These are phyloP conservation scores for Trypanosoma congolense DNA, from an alignment of 208 protist genomes.

Conservation along the genomic window DNA sequence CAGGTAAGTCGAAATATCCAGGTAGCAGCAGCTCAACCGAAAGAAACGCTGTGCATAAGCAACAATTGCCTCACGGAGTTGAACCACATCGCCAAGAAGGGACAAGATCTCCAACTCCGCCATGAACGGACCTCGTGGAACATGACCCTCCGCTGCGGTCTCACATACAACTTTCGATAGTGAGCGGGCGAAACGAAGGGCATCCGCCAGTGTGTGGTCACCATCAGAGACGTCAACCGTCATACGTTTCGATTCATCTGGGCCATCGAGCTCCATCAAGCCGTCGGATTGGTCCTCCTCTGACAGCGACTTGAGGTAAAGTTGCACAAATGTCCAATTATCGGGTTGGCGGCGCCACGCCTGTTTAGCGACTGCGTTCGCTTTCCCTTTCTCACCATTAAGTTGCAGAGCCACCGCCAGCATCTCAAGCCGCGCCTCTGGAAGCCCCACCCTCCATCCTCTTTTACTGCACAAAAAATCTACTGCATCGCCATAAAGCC, in stretches of 20 bases:
- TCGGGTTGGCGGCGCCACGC: constrained; percentile 61
- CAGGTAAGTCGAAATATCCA: constrained; percentile 82
- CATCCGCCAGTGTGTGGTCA: constrained; percentile 41
- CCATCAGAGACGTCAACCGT: constrained; percentile 32
- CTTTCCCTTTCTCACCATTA: constrained; percentile 32
- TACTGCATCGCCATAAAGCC: constrained; percentile 46
- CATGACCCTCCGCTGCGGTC: constrained; percentile 27
- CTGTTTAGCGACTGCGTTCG: constrained; percentile 55
- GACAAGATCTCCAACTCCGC: constrained; percentile 67
- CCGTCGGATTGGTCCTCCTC: constrained; percentile 5
- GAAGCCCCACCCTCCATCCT: constrained; percentile 57
- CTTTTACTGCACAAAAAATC: constrained; percentile 53
- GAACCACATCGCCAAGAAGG: constrained; percentile 14
- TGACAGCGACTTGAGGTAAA: constrained; percentile 59
- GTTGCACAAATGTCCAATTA: constrained; percentile 70
- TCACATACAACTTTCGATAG: constrained; percentile 22
- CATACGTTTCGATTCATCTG: constrained; percentile 26
- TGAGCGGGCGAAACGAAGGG: constrained; percentile 36
- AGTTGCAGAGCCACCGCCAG: constrained; percentile 36
- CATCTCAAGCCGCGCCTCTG: constrained; percentile 70
- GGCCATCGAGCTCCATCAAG: constrained; percentile 27
- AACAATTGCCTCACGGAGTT: constrained; percentile 37
- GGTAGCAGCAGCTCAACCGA: constrained; percentile 65
- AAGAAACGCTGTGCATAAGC: constrained; percentile 76
- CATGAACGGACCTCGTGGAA: constrained; percentile 68